A percentile compares a stretch with the other conserved stretches of the same genome.
These are phyloP conservation scores for Russula olivacea DNA, from an alignment of 768 basidiomycete genomes.

Conservation along the genomic window DNA sequence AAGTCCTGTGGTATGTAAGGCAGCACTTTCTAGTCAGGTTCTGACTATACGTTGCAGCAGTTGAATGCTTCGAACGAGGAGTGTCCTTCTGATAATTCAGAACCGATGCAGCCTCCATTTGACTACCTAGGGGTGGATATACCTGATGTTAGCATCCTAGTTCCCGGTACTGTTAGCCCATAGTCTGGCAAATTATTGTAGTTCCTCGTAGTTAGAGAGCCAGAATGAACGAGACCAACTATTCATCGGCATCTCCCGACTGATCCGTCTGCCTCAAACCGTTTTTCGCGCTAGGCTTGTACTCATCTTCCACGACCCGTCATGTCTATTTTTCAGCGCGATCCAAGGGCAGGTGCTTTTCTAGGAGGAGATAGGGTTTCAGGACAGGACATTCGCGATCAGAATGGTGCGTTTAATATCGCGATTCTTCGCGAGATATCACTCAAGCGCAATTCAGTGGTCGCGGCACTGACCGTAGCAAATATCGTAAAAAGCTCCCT, in stretches of 20 bases:
- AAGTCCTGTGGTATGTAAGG: slow-evolving; percentile 3
- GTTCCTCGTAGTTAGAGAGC: not conserved
- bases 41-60: not conserved
- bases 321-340: slow-evolving; percentile 74
- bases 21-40: too few relatives aligned
- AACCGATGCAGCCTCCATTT: not conserved
- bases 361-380: slow-evolving; percentile 90
- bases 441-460: slow-evolving; percentile 49
- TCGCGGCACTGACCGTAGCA: slow-evolving; percentile 93
- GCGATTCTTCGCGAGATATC: slow-evolving; percentile 14
- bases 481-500: slow-evolving; percentile 96
- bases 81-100: not conserved
- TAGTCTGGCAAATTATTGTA: not conserved
- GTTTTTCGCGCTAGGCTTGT: not conserved
- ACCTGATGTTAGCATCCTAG: slow-evolving; percentile 16
- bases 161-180: not conserved
- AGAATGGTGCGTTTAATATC: slow-evolving; percentile 64
- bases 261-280: not conserved
- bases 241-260: slow-evolving; percentile 16
- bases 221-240: not conserved
- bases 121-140: slow-evolving; percentile 24
- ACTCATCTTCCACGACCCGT: slow-evolving; percentile 11
- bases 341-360: slow-evolving; percentile 87
- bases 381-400: slow-evolving; percentile 93
- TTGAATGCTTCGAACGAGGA: not conserved